Percentiles rank a stretch among this genome's conserved stretches.
Conservation (phyloP, 257 asterid genomes). For the Solanum tarijense region DNA sequence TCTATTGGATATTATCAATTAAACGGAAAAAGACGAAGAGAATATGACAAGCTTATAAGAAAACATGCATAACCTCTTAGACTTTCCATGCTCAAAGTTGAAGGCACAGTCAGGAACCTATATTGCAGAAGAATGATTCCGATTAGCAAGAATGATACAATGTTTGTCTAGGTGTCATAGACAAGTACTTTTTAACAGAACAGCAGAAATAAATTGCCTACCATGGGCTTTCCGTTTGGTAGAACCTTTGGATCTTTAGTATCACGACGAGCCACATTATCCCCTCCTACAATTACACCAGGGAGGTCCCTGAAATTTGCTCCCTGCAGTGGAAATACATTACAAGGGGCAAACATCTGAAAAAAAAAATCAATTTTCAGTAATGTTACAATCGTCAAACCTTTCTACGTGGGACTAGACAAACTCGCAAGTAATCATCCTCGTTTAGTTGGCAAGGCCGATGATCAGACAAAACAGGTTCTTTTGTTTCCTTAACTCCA, state of each 20-base stretch:
- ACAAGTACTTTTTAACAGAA: not conserved
- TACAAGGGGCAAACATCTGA: not conserved
- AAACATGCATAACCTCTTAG: slow-evolving; percentile 28
- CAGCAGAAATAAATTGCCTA: slow-evolving; percentile 4
- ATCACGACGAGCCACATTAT: slow-evolving; percentile 61
- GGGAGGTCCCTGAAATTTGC: slow-evolving; percentile 76
- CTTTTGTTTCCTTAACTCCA: slow-evolving; percentile 7
- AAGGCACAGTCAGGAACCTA: slow-evolving; percentile 51
- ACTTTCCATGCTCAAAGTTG: slow-evolving; percentile 48
- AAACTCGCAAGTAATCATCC: slow-evolving; percentile 49
- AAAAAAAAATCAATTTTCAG: not conserved
- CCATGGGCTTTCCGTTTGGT: slow-evolving; percentile 59
- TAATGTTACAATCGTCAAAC: slow-evolving; percentile 1
- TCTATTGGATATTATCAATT: not conserved
- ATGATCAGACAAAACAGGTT: slow-evolving; percentile 41
- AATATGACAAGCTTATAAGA: not conserved
- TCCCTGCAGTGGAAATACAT: slow-evolving; percentile 25
- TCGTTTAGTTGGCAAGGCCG: slow-evolving; percentile 43
- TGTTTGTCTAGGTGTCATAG: not conserved
- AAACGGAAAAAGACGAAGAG: not conserved
- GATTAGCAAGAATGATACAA: not conserved
- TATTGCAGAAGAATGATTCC: not conserved
- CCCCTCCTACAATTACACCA: slow-evolving; percentile 54
- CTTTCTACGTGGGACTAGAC: slow-evolving; percentile 55
- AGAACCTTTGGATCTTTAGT: slow-evolving; percentile 40